Evolutionary conservation across 306 rosid species (phyloP), one percentile per base, ranked within the genome.

Genomic region (Ammopiptanthus mongolicus): DNA sequence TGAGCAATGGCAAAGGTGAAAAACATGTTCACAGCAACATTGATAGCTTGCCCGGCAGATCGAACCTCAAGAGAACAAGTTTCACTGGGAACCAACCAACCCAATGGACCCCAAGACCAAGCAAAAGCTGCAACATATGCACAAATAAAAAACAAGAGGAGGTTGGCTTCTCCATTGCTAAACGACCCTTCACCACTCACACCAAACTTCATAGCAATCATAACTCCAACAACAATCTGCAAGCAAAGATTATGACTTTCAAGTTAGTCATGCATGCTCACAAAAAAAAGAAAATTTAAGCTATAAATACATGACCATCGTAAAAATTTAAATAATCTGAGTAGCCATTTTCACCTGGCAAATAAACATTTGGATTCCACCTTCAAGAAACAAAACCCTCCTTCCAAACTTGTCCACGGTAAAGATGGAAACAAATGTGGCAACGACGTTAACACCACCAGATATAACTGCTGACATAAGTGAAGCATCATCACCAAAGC

Each of bases 71-170:
- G 14, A 3, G 90, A 87, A 83, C 68, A 56, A 3, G 12, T 56
- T 56, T 56, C 62, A 56, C 34, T 56, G 0, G 62, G 62, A 2
- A 56, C 62, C 12, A 83, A 58, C 87, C 84, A 86, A 3, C 84
- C 88, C 39, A 87, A 57, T 3, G 86, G 86, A 0, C 88, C 87
- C 88, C 88, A 87, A 8, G 90, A 87, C 90, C 88, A 87, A 0
- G 86, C 88, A 33, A 66, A 87, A 14, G 79, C 88, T 14, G 88
- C 88, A 28, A 84, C 88, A 21, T 81, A 87, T 4, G 17, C 2
- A 18, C 90, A 86, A 12, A 86, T 76, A 3, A 86, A 58, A 14
- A 72, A 6, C 46, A 84, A 6, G 11, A 78, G 58, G 1, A 77
- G 1, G 48, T 83, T 57, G 3, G 85, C 78, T 5, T n/a, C n/a